Percentiles rank a stretch among this genome's conserved stretches.
phyloP scores from a whole-genome alignment of 2,329 filamentous ascomycete genomes.

The Celoporthe dispersa region DNA sequence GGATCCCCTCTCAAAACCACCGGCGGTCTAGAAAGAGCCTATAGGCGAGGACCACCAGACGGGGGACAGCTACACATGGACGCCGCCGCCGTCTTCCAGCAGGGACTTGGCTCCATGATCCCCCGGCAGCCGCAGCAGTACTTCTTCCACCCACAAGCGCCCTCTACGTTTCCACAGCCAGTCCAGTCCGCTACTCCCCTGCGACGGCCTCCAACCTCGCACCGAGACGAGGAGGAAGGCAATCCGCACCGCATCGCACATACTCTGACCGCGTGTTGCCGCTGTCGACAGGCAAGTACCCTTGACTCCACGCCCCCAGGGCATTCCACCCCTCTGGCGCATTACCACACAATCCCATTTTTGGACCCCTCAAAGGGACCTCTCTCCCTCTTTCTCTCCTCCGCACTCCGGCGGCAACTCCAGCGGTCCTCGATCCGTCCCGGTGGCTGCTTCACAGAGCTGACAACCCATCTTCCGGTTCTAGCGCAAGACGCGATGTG shows the following conservation, averaged over 20 bases:
- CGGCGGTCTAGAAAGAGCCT: background rate
- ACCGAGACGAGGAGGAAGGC: conserved; percentile 55
- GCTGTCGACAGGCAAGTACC: conserved; percentile 72
- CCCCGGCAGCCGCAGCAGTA: conserved; percentile 45
- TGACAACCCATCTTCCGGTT: conserved; percentile 24
- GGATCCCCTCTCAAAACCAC: background rate
- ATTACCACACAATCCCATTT: conserved; percentile 1
- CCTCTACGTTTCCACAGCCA: conserved; percentile 33
- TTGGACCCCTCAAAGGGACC: background rate
- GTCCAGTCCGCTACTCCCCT: conserved; percentile 28
- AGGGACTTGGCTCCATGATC: conserved; percentile 57
- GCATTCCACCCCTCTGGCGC: background rate
- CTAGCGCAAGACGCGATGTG: conserved; percentile 94
- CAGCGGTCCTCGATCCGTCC: background rate
- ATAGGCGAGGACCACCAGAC: background rate
- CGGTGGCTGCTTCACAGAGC: background rate
- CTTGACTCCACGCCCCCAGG: background rate
- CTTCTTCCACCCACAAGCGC: conserved; percentile 36
- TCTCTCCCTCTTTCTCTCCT: background rate
- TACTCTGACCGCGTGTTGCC: conserved; percentile 78
- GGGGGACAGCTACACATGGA: conserved; percentile 53
- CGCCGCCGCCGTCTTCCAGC: conserved; percentile 62
- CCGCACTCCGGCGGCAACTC: no score
- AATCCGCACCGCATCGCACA: conserved; percentile 70
- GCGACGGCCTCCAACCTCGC: conserved; percentile 35